phyloP scores from a whole-genome alignment of 352 stramenopile species.

The Phytophthora crassamura region DNA sequence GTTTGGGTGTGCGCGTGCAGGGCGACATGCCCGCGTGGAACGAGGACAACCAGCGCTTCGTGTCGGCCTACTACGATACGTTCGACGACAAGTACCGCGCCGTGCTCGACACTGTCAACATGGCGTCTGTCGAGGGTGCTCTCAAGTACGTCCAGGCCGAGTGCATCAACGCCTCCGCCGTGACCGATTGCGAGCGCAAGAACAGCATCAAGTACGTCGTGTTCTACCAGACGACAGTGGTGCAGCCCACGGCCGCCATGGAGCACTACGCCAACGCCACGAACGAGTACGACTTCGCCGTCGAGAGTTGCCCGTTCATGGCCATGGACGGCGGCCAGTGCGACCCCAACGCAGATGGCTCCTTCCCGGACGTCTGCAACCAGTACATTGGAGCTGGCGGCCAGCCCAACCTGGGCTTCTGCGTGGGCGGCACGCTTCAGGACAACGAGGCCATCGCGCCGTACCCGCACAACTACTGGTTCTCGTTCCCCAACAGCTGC shows the following conservation, averaged over 20 bases:
- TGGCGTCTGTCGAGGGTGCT: slow-evolving; percentile 59
- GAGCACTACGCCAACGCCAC: slow-evolving; percentile 50
- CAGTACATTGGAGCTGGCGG: slow-evolving; percentile 59
- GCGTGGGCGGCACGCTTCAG: slow-evolving; percentile 49
- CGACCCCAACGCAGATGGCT: slow-evolving; percentile 44
- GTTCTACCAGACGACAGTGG: slow-evolving; percentile 66
- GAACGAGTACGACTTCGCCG: slow-evolving; percentile 38
- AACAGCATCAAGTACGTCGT: slow-evolving; percentile 65
- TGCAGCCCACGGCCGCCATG: slow-evolving; percentile 52
- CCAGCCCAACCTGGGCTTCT: slow-evolving; percentile 56
- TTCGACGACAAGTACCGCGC: slow-evolving; percentile 55
- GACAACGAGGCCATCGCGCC: slow-evolving; percentile 61
- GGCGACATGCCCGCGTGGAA: slow-evolving; percentile 52
- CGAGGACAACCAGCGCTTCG: slow-evolving; percentile 36
- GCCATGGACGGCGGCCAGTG: slow-evolving; percentile 70
- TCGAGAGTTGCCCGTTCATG: slow-evolving; percentile 63
- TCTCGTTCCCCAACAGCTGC: slow-evolving; percentile 84
- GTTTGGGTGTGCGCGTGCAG: slow-evolving; percentile 59
- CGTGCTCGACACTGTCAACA: slow-evolving; percentile 64
- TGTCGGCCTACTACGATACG: slow-evolving; percentile 44
- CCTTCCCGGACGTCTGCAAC: slow-evolving; percentile 52
- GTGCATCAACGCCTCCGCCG: slow-evolving; percentile 56
- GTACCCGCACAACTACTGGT: slow-evolving; percentile 86
- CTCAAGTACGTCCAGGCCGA: slow-evolving; percentile 74
- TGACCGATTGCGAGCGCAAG: slow-evolving; percentile 55